A percentile compares a stretch with the other conserved stretches of the same genome.
Evolutionary conservation across 1,284 basidiomycete species (phyloP).

Genomic region (Peniophora sp.): DNA sequence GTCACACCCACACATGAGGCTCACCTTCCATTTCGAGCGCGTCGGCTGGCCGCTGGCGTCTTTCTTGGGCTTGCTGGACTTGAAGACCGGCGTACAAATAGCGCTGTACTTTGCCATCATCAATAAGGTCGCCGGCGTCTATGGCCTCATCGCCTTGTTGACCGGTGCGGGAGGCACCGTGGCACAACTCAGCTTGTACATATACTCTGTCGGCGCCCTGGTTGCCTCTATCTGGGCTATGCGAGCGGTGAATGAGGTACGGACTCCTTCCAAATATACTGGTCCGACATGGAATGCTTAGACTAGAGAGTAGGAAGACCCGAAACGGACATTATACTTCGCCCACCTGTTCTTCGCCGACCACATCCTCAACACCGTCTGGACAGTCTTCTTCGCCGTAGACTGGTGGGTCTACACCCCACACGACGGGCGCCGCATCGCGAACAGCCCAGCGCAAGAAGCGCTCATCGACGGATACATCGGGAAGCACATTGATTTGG

Average conservation of each 20-base stretch:
- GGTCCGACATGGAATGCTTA: too few relatives aligned
- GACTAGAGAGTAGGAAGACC: slow-evolving; percentile 60
- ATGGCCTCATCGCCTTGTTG: slow-evolving; percentile 88
- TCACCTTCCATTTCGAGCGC: slow-evolving; percentile 73
- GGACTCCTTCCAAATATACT: slow-evolving; percentile 16
- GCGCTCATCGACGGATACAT: slow-evolving; percentile 63
- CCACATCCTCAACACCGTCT: slow-evolving; percentile 87
- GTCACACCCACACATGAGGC: slow-evolving; percentile 45
- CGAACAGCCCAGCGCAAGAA: slow-evolving; percentile 82
- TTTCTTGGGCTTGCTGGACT: slow-evolving; percentile 78
- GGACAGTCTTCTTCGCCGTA: slow-evolving; percentile 86
- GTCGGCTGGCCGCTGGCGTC: slow-evolving; percentile 72
- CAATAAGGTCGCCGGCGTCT: slow-evolving; percentile 97
- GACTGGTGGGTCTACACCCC: slow-evolving; percentile 87
- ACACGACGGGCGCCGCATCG: slow-evolving; percentile 78
- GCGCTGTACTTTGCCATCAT: slow-evolving; percentile 85
- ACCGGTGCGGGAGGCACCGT: slow-evolving; percentile 82
- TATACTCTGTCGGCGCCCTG: slow-evolving; percentile 85
- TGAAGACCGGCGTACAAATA: slow-evolving; percentile 85
- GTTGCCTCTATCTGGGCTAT: slow-evolving; percentile 84
- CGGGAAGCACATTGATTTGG: slow-evolving; percentile 42
- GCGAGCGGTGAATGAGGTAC: slow-evolving; percentile 74
- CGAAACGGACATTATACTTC: slow-evolving; percentile 79
- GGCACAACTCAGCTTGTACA: slow-evolving; percentile 85
- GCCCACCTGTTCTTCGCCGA: slow-evolving; percentile 91